These are phyloP conservation scores for Vanilla planifolia DNA, from an alignment of 106 monocot species.

Conservation along the genomic window DNA sequence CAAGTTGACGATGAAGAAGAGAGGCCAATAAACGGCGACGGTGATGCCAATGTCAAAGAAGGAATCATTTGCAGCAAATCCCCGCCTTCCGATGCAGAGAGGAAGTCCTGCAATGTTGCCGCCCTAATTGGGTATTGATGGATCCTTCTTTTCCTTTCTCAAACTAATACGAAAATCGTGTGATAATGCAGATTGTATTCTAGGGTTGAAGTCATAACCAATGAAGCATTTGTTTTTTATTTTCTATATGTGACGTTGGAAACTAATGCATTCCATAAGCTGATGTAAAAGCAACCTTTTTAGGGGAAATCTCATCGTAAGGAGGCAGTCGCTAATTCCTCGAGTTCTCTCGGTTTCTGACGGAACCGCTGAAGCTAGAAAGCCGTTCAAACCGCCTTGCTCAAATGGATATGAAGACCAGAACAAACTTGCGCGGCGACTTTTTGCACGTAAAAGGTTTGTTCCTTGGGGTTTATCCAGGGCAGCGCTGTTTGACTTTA, in stretches of 20 bases:
- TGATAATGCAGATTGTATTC: not conserved
- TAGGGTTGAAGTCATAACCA: no score
- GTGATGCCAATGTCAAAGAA: not conserved
- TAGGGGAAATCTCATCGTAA: constrained; percentile 81
- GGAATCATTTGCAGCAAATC: not conserved
- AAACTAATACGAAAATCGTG: not conserved
- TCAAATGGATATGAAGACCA: constrained; percentile 48
- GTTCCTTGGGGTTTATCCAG: constrained; percentile 82
- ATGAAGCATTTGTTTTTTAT: not conserved
- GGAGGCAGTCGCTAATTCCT: constrained; percentile 84
- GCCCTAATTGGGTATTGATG: constrained; percentile 12
- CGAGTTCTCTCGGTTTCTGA: constrained; percentile 84
- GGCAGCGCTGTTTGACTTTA: constrained; percentile 46
- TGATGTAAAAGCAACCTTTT: constrained; percentile 6
- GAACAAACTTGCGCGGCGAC: constrained; percentile 73
- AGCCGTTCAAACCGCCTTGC: constrained; percentile 91
- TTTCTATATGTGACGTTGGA: not conserved
- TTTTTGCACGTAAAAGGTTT: constrained; percentile 84
- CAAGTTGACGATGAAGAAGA: not conserved
- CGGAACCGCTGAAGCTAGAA: constrained; percentile 76
- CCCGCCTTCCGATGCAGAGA: constrained; percentile 8
- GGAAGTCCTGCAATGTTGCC: constrained; percentile 20
- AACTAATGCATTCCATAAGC: not conserved
- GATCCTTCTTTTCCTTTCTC: not conserved
- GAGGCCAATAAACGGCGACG: not conserved